Conservation (phyloP, 2,329 filamentous ascomycete genomes). For the Cercospora berteroae region DNA sequence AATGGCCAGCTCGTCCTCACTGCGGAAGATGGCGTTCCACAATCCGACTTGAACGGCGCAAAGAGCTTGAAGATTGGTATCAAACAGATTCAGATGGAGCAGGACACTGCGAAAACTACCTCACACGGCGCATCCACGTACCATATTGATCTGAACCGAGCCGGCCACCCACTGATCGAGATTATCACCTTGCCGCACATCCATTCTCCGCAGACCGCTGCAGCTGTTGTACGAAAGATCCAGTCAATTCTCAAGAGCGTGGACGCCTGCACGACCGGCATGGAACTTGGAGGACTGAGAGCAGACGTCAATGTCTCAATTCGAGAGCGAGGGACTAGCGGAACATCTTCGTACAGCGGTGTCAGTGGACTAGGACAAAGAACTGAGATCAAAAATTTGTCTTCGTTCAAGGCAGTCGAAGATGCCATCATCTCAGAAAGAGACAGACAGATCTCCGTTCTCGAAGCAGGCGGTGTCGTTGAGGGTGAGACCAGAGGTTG, state of each 20-base stretch:
- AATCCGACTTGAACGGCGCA: slow-evolving; percentile 65
- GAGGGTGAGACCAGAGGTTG: slow-evolving; percentile 89
- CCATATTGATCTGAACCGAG: slow-evolving; percentile 90
- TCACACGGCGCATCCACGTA: slow-evolving; percentile 70
- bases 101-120: slow-evolving; percentile 94
- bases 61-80: slow-evolving; percentile 74
- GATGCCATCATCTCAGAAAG: slow-evolving; percentile 91
- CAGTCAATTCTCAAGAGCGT: slow-evolving; percentile 76
- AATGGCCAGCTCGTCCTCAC: slow-evolving; percentile 71
- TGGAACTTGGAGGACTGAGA: slow-evolving; percentile 87
- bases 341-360: slow-evolving; percentile 54
- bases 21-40: slow-evolving; percentile 72
- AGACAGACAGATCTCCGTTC: slow-evolving; percentile 77
- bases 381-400: slow-evolving; percentile 96
- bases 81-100: slow-evolving; percentile 93
- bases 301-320: slow-evolving; percentile 97
- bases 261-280: slow-evolving; percentile 82
- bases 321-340: slow-evolving; percentile 50
- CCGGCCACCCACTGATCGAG: slow-evolving; percentile 86
- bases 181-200: slow-evolving; percentile 92
- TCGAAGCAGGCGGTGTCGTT: slow-evolving; percentile 72
- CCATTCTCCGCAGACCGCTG: slow-evolving; percentile 81
- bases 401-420: slow-evolving; percentile 91
- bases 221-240: slow-evolving; percentile 83
- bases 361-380: slow-evolving; percentile 71